Evolutionary conservation across 441 rosid species (phyloP), one percentile per base, ranked within the genome.

Genomic region (Macaranga tanarius): DNA sequence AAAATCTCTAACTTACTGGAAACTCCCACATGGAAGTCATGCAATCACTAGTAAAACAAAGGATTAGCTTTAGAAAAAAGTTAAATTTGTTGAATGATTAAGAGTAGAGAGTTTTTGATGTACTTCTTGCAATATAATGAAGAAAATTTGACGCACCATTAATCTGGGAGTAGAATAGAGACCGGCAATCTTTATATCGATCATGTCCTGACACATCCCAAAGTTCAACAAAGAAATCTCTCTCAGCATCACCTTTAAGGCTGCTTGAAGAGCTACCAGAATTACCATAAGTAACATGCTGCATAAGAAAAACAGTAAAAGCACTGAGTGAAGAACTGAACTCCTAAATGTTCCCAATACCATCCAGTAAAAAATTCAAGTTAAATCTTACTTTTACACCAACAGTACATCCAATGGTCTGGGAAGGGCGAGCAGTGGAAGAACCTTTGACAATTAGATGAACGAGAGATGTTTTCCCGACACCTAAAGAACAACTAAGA

Each of bases 141-240:
- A 47, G 42, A 31, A 57, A 54, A 57, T 70, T 44, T 38, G 23
- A 17, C 45, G 31, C 75, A 93, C 99, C 99, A 75, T 92, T 95
- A 67, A 93, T 86, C 78, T 90, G 97, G 59, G 98, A 90, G 79
- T 95, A 95, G 84, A 95, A 95, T n/a, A 93, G 83, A 58, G 99
- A 86, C 31, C 99, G 87, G 70, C 97, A 93, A 75, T 90, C 98
- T 86, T 90, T 95, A 84, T 95, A 95, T 75, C 98, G 87, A 10
- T 93, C 99, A 71, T 95, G 98, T 26, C 99, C 99, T 34, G 98
- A 95, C 62, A 95, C 88, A 80, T 95, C 99, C 99, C 99, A 95
- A 10, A 95, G 95, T 84, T 95, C 99, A 64, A 93, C 84, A 77
- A 95, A 95, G 88, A 93, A 93, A 76, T 90, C 99, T 86, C 98